Percentiles rank a stretch among this genome's conserved stretches.
phyloP scores from a whole-genome alignment of 768 basidiomycete genomes.

The Mrakia hoshinonis region DNA sequence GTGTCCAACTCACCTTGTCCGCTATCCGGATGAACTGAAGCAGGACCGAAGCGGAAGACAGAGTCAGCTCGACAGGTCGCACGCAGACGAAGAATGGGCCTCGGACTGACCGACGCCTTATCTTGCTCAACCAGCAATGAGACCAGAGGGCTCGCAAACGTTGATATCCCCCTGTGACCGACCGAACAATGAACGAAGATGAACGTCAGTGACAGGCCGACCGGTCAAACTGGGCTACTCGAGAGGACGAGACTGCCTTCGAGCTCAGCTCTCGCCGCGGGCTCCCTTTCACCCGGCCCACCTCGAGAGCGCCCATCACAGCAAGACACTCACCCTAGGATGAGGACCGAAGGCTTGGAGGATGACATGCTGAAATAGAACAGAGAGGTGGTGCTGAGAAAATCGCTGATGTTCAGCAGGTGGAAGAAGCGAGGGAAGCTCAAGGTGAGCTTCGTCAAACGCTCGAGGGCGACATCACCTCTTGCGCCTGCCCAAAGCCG shows the following conservation, averaged over 20 bases:
- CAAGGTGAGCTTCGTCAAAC: no score
- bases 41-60: background rate
- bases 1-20: conserved; percentile 1
- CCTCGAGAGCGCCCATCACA: background rate
- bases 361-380: no score
- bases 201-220: background rate
- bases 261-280: no score
- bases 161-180: conserved; percentile 7
- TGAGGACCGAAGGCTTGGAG: conserved; percentile 17
- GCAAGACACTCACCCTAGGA: conserved; percentile 8
- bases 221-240: no score
- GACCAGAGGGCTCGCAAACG: conserved; percentile 2
- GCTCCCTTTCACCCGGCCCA: background rate
- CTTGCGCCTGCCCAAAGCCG: no score
- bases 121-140: conserved; percentile 53
- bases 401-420: no score
- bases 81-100: conserved; percentile 67
- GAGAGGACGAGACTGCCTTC: no score
- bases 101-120: background rate
- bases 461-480: no score
- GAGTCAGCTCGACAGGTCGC: conserved; percentile 36
- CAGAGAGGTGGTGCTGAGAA: no score
- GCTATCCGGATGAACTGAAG: conserved; percentile 19
- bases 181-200: background rate
- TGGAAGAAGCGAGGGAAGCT: no score